Evolutionary conservation across 768 basidiomycete genomes (phyloP), one percentile per base, ranked within the genome.

Genomic region (Auriculariales sp.): DNA sequence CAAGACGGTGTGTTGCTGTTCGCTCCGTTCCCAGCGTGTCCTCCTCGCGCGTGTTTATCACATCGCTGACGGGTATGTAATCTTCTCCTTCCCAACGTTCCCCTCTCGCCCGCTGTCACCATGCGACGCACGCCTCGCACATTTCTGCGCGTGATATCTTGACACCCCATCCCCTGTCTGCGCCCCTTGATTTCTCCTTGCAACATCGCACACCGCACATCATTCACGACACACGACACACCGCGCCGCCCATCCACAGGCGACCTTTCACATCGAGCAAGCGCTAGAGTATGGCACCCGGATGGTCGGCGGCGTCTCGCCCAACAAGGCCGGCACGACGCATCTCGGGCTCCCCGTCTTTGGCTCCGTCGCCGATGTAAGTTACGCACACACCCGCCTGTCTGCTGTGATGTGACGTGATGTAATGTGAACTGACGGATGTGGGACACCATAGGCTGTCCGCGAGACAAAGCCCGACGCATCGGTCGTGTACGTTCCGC

Each of bases 241-340:
- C n/a, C n/a, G n/a, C n/a, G n/a, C n/a, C 30, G 19, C 12, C 32
- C n/a, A 11, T 44, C 27, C 19, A 31, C 53, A 72, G 94, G 95
- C 85, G 55, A 97, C 95, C 58, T 99, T 99, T 77, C 95, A 99
- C 72, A 79, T 81, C 53, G 82, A 74, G 60, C 90, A 97, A 66
- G 93, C 95, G 31, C 66, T 98, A 54, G 90, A 79, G 46, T 99
- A 88, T 61, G 94, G 95, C 17, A 98, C 94, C 52, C 86, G 82
- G 54, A 94, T 98, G 87, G 89, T 99, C 51, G 95, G 95, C 51
- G 95, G 95, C 54, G 92, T 95, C 49, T 93, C 90, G 2, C 89
- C 88, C 31, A 90, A 87, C 72, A 98, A 98, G 67, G 95, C 93
- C 49, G 95, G 95, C 12, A 81, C 86, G 65, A 88, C 78, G 3